A percentile compares a stretch with the other conserved stretches of the same genome.
Conservation (phyloP, 768 basidiomycete species). For the Pleurotus eryngii region DNA sequence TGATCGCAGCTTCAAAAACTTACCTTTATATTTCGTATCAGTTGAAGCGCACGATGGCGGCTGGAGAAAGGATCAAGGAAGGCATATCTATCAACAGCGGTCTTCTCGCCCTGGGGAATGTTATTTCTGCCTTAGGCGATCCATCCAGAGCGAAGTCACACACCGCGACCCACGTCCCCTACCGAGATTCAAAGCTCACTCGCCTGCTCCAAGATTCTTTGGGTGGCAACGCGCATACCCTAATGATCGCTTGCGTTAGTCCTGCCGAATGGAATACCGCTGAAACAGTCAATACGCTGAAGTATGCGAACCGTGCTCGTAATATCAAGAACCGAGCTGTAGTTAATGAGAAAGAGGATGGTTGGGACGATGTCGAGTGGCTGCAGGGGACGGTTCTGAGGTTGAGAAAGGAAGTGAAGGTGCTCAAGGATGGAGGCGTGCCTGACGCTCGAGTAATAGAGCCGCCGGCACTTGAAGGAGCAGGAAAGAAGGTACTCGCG, state of each 20-base stretch:
- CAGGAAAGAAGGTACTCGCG: constrained; percentile 72
- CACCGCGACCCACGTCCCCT: constrained; percentile 88
- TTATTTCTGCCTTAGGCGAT: constrained; percentile 96
- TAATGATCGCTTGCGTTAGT: constrained; percentile 99
- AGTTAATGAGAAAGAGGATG: constrained; percentile 92
- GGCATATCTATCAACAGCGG: constrained; percentile 99
- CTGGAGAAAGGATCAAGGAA: constrained; percentile 95
- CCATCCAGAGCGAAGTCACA: constrained; percentile 82
- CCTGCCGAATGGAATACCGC: constrained; percentile 92
- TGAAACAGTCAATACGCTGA: constrained; percentile 93
- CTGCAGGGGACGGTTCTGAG: constrained; percentile 83
- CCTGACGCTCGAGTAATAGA: constrained; percentile 23
- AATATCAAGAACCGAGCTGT: constrained; percentile 96
- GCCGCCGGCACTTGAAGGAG: constrained; percentile 41
- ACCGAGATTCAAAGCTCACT: constrained; percentile 98
- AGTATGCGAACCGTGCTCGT: constrained; percentile 94
- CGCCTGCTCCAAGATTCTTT: constrained; percentile 94
- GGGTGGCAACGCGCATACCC: constrained; percentile 95
- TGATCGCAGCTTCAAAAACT: constrained; percentile 6
- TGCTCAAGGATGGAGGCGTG: constrained; percentile 65
- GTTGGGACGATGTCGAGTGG: constrained; percentile 99
- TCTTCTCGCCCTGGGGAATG: constrained; percentile 93
- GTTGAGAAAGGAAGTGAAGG: constrained; percentile 83
- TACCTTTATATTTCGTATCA: constrained; percentile 26
- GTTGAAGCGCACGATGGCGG: constrained; percentile 95